Evolutionary conservation across 352 stramenopile genomes (phyloP), one percentile per base, ranked within the genome.

Genomic region (Phytopythium delawarense): DNA sequence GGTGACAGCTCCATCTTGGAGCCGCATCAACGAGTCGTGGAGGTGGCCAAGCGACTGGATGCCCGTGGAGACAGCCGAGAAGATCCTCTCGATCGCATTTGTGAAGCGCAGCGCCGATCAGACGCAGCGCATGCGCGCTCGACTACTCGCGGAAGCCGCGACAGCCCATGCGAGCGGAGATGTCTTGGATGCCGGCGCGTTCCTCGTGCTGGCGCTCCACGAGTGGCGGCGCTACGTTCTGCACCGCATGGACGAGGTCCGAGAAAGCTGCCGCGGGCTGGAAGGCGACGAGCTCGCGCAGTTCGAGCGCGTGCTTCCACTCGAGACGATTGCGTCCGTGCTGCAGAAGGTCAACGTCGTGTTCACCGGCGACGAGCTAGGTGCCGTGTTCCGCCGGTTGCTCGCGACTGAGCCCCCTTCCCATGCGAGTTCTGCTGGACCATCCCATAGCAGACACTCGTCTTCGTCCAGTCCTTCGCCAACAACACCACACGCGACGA

Each of bases 221-320:
- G 85, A 94, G 60, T 94, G 85, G 83, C 76, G 86, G 39, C 72
- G 70, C 3, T 92, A 92, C 58, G 69, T 92, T 16, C 67, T 88
- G 21, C 61, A 79, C n/a, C 76, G 80, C 13, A 78, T 94, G 53
- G 83, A 88, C 60, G 81, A 91, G 35, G 61, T 94, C 3, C 76
- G 78, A 7, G 72, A 89, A 18, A 70, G 79, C 15, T 91, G 80
- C 53, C 86, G 72, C 59, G 66, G 64, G 18, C 74, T 84, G 34
- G 75, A 90, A 32, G 30, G 55, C 28, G 78, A 84, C 30, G 80
- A 91, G 15, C 71, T 91, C 45, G 46, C 58, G 0, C 75, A 79
- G 1, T 86, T 89, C 57, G 79, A 84, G 18, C 28, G 72, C 16
- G 71, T 84, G 20, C 25, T 86, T 9, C 75, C 81, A 5, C 48